Evolutionary conservation across 257 asterid species (phyloP).

Genomic region (Anisodus tanguticus): DNA sequence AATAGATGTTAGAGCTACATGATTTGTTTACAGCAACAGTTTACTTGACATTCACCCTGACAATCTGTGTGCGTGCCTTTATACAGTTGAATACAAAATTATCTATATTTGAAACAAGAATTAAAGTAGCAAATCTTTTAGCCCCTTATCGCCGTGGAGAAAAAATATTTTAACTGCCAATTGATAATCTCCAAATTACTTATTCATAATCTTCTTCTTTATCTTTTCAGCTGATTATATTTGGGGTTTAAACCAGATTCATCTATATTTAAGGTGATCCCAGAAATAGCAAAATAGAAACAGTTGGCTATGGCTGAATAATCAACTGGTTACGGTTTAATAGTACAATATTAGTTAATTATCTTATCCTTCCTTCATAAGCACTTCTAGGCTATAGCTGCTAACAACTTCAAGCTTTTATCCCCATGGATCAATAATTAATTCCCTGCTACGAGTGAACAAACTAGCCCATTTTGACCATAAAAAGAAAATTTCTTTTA

Average conservation of each 20-base stretch:
- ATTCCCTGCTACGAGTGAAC: too few species aligned
- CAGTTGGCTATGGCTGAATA: not conserved
- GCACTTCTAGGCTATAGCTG: not conserved
- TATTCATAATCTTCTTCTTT: not conserved
- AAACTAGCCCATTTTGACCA: too few species aligned
- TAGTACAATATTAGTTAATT: not conserved
- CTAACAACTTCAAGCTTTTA: not conserved
- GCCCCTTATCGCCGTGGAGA: too few species aligned
- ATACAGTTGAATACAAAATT: not conserved
- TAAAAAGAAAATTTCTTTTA: too few species aligned
- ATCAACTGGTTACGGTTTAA: not conserved
- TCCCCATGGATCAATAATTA: too few species aligned
- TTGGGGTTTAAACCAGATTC: not conserved
- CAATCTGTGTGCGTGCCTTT: not conserved
- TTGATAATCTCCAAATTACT: not conserved
- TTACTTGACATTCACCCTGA: not conserved
- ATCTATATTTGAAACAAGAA: not conserved
- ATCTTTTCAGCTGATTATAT: not conserved
- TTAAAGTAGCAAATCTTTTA: not conserved
- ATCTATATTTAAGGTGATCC: not conserved
- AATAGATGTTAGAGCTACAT: not conserved
- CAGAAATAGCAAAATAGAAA: not conserved
- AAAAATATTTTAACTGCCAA: not conserved
- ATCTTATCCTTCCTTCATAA: not conserved
- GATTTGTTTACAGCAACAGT: not conserved